Base-by-base conservation (phyloP, 2,329 filamentous ascomycete species). In the Aspergillus sp. region DNA sequence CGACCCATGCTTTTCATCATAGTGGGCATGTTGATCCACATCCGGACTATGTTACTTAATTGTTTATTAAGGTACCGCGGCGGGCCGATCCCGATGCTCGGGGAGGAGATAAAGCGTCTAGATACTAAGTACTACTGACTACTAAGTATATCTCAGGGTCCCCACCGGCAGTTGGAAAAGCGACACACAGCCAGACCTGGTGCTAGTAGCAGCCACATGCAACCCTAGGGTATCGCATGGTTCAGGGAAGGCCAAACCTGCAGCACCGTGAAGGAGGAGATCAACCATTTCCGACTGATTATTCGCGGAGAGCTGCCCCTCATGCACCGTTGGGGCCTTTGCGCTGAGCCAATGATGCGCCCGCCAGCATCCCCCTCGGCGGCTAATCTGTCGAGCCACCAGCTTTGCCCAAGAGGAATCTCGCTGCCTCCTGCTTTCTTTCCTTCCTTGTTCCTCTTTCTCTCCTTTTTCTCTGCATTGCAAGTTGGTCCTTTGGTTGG, bases 321-420 rank as follows among this genome's bases (percentile, higher is more conserved):
- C 58, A 23, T 21, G 32, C 13, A 21, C 38, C 51, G 53, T 49
- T 45, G 56, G 55, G 59, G 43, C 23, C 39, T 61, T 41, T 17
- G 39, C 36, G 41, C 28, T 50, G 52, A 51, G 55, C 65, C 65
- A 67, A 67, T 67, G 57, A 60, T 58, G 50, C 60, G 55, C 62
- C 50, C 41, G 52, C 55, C 28, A 53, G 54, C 54, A 55, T 54
- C 54, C 41, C 51, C 53, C 56, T 57, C 65, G 63, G 65, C 65
- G 65, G 59, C 49, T 67, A 64, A 55, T 36, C 62, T 56, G 50
- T 13, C 41, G 57, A 39, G 36, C 32, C 9, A 30, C 19, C 56
- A 58, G 55, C 58, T 36, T 36, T 36, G 32, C 32, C 32, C 12
- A 36, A 36, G 32, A 36, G 32, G 43, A 63, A 55, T 53, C 58